phyloP scores from a whole-genome alignment of 768 basidiomycete species.

The Strobilomyces dryophilus region DNA sequence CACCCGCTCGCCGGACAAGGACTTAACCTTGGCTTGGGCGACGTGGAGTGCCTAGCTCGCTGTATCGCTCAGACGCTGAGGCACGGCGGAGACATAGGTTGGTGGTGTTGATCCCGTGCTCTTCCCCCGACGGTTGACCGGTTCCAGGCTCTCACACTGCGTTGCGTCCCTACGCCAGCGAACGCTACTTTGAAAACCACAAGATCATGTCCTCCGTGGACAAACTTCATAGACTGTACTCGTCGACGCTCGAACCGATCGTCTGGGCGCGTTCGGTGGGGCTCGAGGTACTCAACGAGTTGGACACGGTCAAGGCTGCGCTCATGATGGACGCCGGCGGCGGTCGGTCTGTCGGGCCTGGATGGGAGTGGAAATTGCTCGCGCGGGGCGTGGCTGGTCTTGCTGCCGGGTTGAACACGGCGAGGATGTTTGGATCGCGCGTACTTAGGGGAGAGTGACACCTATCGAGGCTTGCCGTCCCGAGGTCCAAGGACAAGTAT shows the following conservation, averaged over 20 bases:
- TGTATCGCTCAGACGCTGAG: slow-evolving; percentile 55
- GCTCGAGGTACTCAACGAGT: slow-evolving; percentile 86
- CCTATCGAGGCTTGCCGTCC: no score
- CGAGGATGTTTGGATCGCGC: slow-evolving; percentile 25
- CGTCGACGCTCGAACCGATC: slow-evolving; percentile 57
- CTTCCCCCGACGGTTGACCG: neutral
- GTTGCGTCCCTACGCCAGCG: slow-evolving; percentile 70
- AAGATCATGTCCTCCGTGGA: slow-evolving; percentile 79
- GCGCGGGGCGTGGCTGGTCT: slow-evolving; percentile 46
- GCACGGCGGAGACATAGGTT: slow-evolving; percentile 82
- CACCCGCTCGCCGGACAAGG: slow-evolving; percentile 98
- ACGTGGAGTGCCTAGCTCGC: slow-evolving; percentile 68
- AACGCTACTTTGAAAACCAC: slow-evolving; percentile 86
- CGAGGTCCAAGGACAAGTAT: no score
- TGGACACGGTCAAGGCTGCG: slow-evolving; percentile 75
- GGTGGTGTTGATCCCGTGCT: slow-evolving; percentile 10
- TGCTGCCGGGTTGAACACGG: slow-evolving; percentile 32
- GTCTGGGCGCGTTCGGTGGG: slow-evolving; percentile 89
- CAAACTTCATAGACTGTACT: slow-evolving; percentile 86
- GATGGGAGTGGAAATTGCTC: slow-evolving; percentile 31
- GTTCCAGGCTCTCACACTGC: slow-evolving; percentile 66
- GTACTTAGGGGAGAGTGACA: slow-evolving; percentile 6
- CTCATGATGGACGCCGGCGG: slow-evolving; percentile 81
- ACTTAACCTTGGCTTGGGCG: slow-evolving; percentile 88
- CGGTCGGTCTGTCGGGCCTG: slow-evolving; percentile 19